phyloP scores from a whole-genome alignment of 805 yeast species.

The Pichia membranifaciens region DNA sequence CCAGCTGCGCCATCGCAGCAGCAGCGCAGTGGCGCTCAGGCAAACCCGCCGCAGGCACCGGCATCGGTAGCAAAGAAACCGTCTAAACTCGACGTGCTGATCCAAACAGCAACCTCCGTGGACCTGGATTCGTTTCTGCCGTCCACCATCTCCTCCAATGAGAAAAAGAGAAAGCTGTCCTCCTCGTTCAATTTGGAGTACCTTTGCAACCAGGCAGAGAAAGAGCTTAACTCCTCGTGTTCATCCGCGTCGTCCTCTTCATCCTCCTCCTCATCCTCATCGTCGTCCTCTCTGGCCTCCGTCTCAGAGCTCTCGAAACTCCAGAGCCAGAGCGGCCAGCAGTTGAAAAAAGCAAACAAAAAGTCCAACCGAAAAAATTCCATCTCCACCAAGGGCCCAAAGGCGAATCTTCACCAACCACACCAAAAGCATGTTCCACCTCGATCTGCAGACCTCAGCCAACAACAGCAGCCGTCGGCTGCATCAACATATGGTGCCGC shows the following conservation, averaged over 20 bases:
- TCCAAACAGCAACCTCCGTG: conserved; percentile 27
- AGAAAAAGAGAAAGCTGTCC: conserved; percentile 2
- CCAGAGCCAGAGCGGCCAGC: neutral
- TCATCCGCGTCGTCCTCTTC: no score
- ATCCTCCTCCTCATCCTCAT: no score
- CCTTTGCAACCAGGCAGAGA: conserved; percentile 8
- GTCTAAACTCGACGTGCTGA: conserved; percentile 27
- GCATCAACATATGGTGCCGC: neutral
- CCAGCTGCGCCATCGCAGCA: neutral
- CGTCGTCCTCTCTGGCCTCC: no score
- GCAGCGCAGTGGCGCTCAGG: neutral
- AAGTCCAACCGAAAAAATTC: neutral
- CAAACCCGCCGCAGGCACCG: no score
- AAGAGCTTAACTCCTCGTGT: neutral
- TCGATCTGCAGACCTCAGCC: no score
- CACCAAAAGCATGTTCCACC: no score
- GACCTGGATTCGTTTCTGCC: conserved; percentile 10
- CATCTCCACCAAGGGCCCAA: no score
- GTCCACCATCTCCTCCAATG: neutral
- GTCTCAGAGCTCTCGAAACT: neutral
- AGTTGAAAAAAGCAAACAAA: neutral
- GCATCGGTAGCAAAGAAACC: conserved; percentile 5
- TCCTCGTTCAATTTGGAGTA: conserved; percentile 3
- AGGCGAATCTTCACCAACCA: no score
- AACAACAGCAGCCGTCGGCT: neutral